A percentile compares a stretch with the other conserved stretches of the same genome.
phyloP scores from a whole-genome alignment of 768 basidiomycete species.

The Boletus eberwhitei region DNA sequence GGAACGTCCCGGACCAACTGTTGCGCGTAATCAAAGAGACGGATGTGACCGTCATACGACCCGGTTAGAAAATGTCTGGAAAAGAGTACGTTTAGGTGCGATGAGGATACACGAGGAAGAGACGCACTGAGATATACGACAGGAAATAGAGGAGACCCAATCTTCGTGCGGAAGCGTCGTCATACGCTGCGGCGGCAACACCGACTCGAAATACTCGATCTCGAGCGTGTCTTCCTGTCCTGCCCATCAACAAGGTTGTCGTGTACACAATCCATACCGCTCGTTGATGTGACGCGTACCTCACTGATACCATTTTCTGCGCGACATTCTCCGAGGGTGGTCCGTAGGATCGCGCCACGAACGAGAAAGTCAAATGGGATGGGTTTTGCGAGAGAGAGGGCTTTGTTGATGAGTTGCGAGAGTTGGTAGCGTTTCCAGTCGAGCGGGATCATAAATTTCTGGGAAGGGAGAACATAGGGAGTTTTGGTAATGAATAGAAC shows the following conservation, averaged over 20 bases:
- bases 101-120: background rate
- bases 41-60: conserved; percentile 77
- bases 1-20: conserved; percentile 46
- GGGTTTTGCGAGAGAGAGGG: conserved; percentile 58
- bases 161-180: conserved; percentile 82
- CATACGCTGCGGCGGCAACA: conserved; percentile 82
- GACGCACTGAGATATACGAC: conserved; percentile 15
- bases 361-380: conserved; percentile 93
- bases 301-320: background rate
- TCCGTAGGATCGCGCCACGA: conserved; percentile 69
- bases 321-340: conserved; percentile 39
- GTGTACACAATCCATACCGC: background rate
- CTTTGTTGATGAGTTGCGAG: conserved; percentile 95
- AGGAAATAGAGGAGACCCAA: conserved; percentile 50
- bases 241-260: conserved; percentile 9
- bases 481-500: conserved; percentile 21
- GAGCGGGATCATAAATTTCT: conserved; percentile 90
- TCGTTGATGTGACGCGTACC: background rate
- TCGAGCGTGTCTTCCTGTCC: conserved; percentile 83
- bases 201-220: conserved; percentile 87
- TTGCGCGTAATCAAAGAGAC: conserved; percentile 71
- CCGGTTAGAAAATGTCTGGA: conserved; percentile 68
- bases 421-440: conserved; percentile 94
- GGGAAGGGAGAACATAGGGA: conserved; percentile 42
- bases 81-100: background rate